Percentiles rank a stretch among this genome's conserved stretches.
Evolutionary conservation across 148 eudicot genomes (phyloP).

Genomic region (Persicaria maculosa): DNA sequence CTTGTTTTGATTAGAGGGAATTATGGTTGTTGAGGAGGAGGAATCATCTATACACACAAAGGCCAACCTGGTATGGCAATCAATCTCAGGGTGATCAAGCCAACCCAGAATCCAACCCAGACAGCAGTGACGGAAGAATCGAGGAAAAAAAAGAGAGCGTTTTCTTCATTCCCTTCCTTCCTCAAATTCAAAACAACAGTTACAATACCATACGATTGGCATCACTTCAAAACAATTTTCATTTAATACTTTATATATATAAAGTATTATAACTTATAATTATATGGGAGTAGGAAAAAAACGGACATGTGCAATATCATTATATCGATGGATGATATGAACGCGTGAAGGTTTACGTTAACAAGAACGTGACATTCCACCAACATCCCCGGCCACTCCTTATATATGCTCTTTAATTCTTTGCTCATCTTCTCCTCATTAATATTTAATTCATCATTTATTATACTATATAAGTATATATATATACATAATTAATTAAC

Average conservation of each 20-base stretch:
- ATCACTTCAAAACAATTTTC: neutral
- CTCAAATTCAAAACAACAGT: too few species aligned
- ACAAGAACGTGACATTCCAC: slow-evolving; percentile 11
- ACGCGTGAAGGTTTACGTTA: neutral
- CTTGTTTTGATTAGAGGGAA: too few species aligned
- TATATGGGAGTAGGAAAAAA: neutral
- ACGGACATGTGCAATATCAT: slow-evolving; percentile 8
- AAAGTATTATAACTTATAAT: neutral
- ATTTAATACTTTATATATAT: neutral
- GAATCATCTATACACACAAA: too few species aligned
- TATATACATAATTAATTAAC: neutral
- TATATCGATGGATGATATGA: neutral
- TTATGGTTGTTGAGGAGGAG: too few species aligned
- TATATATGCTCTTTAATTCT: slow-evolving; percentile 2
- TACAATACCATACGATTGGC: neutral
- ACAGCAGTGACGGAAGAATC: too few species aligned
- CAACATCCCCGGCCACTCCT: slow-evolving; percentile 6
- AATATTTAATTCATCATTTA: neutral
- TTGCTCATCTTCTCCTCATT: neutral
- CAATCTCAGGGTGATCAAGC: too few species aligned
- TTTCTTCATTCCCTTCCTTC: too few species aligned
- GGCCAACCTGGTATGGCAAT: too few species aligned
- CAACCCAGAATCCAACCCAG: too few species aligned
- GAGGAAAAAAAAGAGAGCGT: too few species aligned
- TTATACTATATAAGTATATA: neutral